Conservation (phyloP, 2,329 filamentous ascomycete genomes). For the Aspergillus sp. region DNA sequence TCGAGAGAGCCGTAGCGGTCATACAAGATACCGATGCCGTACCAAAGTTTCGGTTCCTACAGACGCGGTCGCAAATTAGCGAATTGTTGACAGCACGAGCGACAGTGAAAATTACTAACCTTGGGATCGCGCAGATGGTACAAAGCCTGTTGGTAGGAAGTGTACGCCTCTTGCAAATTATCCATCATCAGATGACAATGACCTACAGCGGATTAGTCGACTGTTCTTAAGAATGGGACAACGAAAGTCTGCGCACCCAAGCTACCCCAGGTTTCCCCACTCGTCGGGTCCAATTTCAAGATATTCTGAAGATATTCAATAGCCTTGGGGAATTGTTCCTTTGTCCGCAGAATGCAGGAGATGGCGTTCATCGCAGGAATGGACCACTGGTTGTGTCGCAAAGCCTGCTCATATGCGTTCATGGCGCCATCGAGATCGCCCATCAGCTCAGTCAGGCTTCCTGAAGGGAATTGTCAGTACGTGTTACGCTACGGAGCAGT, state of each 20-base stretch:
- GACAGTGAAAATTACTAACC: conserved; percentile 46
- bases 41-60: conserved; percentile 95
- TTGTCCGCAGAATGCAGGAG: conserved; percentile 81
- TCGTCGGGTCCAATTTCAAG: conserved; percentile 79
- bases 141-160: conserved; percentile 90
- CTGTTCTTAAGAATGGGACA: conserved; percentile 2
- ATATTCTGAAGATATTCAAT: conserved; percentile 91
- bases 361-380: conserved; percentile 91
- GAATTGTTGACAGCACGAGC: conserved; percentile 1
- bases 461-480: conserved; percentile 43
- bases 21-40: conserved; percentile 95
- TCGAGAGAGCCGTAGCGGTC: conserved; percentile 94
- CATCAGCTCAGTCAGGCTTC: conserved; percentile 79
- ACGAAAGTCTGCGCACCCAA: conserved; percentile 57
- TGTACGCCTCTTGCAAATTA: conserved; percentile 92
- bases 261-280: conserved; percentile 95
- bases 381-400: conserved; percentile 83
- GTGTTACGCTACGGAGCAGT: not conserved
- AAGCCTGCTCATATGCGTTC: conserved; percentile 82
- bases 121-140: conserved; percentile 92
- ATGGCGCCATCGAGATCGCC: conserved; percentile 86
- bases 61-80: conserved; percentile 8
- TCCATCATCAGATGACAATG: conserved; percentile 99
- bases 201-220: conserved; percentile 48
- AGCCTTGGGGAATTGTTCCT: conserved; percentile 89